phyloP scores from a whole-genome alignment of 1,284 basidiomycete genomes.

The Fomitopsis pinicola region DNA sequence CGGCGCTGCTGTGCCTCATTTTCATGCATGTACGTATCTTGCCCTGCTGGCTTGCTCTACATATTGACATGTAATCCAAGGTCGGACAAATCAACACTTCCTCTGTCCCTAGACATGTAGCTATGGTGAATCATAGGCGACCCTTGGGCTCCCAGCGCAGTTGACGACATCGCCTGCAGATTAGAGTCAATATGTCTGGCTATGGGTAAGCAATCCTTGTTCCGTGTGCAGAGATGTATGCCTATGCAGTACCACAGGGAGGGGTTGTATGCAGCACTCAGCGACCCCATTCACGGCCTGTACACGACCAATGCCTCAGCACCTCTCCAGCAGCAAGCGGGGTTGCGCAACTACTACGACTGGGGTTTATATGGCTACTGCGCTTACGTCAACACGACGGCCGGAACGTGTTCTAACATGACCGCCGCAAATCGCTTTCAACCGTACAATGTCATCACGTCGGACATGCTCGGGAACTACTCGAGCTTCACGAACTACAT shows the following conservation, averaged over 20 bases:
- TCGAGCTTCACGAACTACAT: constrained; percentile 51
- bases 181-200: constrained; percentile 60
- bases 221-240: constrained; percentile 3
- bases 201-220: constrained; percentile 51
- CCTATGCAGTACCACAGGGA: constrained; percentile 32
- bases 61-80: constrained; percentile 31
- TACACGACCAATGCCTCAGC: constrained; percentile 64
- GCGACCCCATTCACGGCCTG: constrained; percentile 58
- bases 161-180: constrained; percentile 37
- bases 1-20: constrained; percentile 65
- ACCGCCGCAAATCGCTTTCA: constrained; percentile 54
- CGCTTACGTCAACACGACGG: constrained; percentile 55
- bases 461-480: constrained; percentile 65
- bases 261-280: constrained; percentile 45
- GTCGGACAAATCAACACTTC: constrained; percentile 79
- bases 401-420: constrained; percentile 62
- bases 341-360: constrained; percentile 66
- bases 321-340: constrained; percentile 51
- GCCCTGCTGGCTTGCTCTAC: neutral
- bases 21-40: constrained; percentile 64
- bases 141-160: constrained; percentile 10
- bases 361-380: constrained; percentile 79
- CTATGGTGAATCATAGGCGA: constrained; percentile 50
- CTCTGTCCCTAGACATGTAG: constrained; percentile 61
- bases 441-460: constrained; percentile 56